phyloP scores from a whole-genome alignment of 768 basidiomycete species.

The Lactarius trivialis region DNA sequence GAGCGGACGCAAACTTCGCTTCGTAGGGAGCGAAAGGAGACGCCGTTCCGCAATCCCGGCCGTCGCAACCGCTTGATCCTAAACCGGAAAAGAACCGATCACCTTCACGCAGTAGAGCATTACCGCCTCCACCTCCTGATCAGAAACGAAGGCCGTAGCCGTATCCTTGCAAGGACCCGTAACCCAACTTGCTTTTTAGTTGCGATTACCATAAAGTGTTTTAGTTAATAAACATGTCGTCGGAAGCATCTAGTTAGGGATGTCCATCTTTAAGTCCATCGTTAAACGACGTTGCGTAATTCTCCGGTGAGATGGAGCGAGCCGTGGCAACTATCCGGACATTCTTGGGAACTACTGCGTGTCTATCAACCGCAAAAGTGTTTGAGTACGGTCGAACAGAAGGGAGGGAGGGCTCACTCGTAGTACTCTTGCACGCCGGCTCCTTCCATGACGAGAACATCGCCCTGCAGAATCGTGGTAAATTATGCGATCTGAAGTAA shows the following conservation, averaged over 20 bases:
- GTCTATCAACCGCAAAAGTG: constrained; percentile 37
- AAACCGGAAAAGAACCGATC: constrained; percentile 4
- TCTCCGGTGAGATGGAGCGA: constrained; percentile 45
- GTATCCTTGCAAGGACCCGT: not conserved
- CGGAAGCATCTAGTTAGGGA: not conserved
- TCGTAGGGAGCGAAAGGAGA: constrained; percentile 7
- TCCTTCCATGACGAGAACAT: constrained; percentile 75
- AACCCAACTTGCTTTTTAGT: not conserved
- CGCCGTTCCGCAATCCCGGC: not conserved
- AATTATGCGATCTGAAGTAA: not conserved
- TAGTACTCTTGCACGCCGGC: constrained; percentile 59
- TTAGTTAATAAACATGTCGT: not conserved
- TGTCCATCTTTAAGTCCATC: not conserved
- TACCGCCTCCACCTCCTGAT: constrained; percentile 13
- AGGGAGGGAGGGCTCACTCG: constrained; percentile 43
- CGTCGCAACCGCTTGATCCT: constrained; percentile 4
- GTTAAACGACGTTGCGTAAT: constrained; percentile 3
- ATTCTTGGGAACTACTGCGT: constrained; percentile 66
- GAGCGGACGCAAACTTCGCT: not conserved
- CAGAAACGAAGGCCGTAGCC: constrained; percentile 6
- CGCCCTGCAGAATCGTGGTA: constrained; percentile 45
- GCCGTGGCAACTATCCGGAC: constrained; percentile 80
- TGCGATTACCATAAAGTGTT: not conserved
- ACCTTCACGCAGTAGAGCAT: constrained; percentile 6
- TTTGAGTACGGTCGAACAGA: constrained; percentile 11